Base-by-base conservation (phyloP, 352 stramenopile genomes). In the Globisporangium polare region DNA sequence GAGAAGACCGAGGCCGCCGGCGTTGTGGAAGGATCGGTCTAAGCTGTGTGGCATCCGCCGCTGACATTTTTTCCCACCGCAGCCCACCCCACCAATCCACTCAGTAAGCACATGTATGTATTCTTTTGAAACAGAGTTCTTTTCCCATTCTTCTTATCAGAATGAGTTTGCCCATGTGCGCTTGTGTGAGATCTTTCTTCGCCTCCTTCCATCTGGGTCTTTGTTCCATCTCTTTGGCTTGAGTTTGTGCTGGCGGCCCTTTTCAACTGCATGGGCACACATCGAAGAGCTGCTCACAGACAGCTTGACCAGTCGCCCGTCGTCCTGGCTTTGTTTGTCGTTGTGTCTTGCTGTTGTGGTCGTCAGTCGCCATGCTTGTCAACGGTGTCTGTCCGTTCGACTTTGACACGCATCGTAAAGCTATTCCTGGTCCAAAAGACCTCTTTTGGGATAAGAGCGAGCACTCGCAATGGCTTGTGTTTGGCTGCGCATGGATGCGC, bases 21-120 rank as follows among this genome's bases (percentile, higher is more conserved):
- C 60, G 71, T 87, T 52, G 77, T 87, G 33, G 77, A 87, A 73
- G 77, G 73, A 26, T 87, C 77, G 10, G 77, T 87, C 63, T 87
- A 82, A 83, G 70, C 63, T 27, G 50, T 43, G 50, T 56, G 29
- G 41, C 41, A 18, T 41, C 2, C 1, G 29, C 8, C 29, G 29
- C 29, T 33, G 29, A 33, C 6, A 37, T 15, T 37, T 53, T 53
- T 18, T 54, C 24, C 49, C 18, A 17, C 24, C 15, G 13, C 27
- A n/a, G 10, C 47, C 26, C 9, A 37, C 26, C 22, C 22, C 3
- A 31, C 1, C 46, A 33, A 17, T 52, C 27, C 5, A 2, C 29
- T 37, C 26, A 43, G 26, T 41, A 49, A 60, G 51, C 51, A 29
- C 39, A 10, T 72, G 55, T 66, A 73, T 69, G 63, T 53, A 63